Base-by-base conservation (phyloP, 768 basidiomycete species). In the Tricholoma saponaceum region DNA sequence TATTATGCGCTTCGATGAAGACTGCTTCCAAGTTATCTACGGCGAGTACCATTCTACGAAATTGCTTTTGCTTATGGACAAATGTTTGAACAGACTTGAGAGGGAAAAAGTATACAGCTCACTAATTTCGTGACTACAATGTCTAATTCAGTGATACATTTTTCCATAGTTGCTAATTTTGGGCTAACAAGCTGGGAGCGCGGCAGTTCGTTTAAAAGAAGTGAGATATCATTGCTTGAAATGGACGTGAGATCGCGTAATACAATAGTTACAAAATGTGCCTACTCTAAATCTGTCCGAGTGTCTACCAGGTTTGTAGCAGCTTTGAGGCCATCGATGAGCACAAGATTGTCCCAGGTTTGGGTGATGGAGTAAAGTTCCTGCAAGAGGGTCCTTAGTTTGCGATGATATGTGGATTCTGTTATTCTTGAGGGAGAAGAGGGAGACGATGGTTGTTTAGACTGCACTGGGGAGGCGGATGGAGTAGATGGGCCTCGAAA, bases 271-370 rank as follows among this genome's bases (percentile, higher is more conserved):
- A 35, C 12, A 4, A 49, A 18, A 18, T 28, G 16, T 44, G 76
- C 86, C 64, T 74, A 95, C 93, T 92, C 88, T 60, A 96, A 79
- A 66, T 92, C 90, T 14, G 93, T 96, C 18, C 90, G 79, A 16
- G 88, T 73, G 65, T 95, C 90, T 2, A 92, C 80, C 32, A 93
- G 75, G 54, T 76, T 82, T 58, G 80, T 85, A 7, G 81, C 83
- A n/a, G 88, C 82, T 62, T 85, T 90, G 37, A 92, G 72, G 7
- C 93, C 93, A 66, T 95, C 92, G 13, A 86, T 66, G 9, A 89
- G 76, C 1, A 94, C 84, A 44, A 95, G 76, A 62, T 93, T 88
- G 61, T 94, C 89, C 93, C 93, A 96, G 53, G 85, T 89, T 57
- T 82, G 77, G 8, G 87, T 71, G 16, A 82, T 77, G 12, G 75